phyloP scores from a whole-genome alignment of 2,329 filamentous ascomycete species.

The Talaromyces pinophilus region DNA sequence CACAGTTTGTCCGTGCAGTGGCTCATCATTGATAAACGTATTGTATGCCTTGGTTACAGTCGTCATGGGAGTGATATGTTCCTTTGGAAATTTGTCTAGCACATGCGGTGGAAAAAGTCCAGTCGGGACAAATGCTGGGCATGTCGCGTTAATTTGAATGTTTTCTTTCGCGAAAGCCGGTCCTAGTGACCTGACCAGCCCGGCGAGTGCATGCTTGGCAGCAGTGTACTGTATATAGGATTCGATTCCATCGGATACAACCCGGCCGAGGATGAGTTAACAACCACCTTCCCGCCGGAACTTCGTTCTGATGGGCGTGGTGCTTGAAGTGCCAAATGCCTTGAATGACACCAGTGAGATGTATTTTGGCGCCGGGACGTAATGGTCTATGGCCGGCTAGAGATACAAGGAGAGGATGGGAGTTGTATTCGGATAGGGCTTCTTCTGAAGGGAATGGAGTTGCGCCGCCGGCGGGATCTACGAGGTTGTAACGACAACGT shows the following conservation, averaged over 20 bases:
- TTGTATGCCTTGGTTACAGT: background rate
- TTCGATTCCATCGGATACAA: background rate
- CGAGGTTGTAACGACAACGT: background rate
- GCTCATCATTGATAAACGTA: background rate
- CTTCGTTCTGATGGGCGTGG: background rate
- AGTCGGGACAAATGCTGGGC: background rate
- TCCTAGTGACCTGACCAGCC: background rate
- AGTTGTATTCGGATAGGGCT: background rate
- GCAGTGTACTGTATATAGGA: background rate
- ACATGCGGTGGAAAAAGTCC: background rate
- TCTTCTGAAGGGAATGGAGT: background rate
- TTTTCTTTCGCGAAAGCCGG: background rate
- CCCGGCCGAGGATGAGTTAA: background rate
- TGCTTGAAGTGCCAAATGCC: background rate
- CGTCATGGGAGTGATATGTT: background rate
- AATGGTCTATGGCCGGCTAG: conserved; percentile 46
- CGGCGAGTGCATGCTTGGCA: background rate
- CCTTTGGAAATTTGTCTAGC: background rate
- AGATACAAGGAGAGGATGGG: conserved; percentile 14
- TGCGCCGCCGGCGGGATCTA: background rate
- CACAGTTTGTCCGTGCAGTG: background rate
- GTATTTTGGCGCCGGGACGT: conserved; percentile 49
- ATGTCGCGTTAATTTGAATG: background rate
- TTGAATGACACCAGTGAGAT: background rate
- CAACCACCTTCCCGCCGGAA: background rate